Conservation (phyloP, 768 basidiomycete genomes). For the Russula dissimulans region DNA sequence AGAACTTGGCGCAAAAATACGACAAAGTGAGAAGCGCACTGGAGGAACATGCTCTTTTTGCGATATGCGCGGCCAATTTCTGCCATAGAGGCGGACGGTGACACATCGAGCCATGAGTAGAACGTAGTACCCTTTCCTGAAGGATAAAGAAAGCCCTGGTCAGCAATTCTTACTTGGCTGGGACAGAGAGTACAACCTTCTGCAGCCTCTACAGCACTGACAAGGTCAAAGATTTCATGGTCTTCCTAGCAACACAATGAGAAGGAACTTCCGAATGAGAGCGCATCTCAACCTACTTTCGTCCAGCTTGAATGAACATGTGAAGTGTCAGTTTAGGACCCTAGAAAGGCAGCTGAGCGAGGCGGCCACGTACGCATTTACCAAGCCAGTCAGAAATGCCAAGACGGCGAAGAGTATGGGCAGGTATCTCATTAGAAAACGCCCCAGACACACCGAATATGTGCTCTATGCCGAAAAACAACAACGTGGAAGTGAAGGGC, state of each 20-base stretch:
- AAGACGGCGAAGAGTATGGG: constrained; percentile 40
- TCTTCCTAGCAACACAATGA: constrained; percentile 51
- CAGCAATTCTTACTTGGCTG: background rate
- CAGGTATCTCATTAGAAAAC: constrained; percentile 41
- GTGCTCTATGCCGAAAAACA: constrained; percentile 12
- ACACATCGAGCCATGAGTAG: constrained; percentile 86
- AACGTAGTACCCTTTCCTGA: constrained; percentile 85
- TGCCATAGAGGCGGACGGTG: constrained; percentile 57
- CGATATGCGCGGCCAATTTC: constrained; percentile 89
- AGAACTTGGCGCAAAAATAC: background rate
- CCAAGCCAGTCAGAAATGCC: constrained; percentile 43
- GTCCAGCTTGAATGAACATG: constrained; percentile 46
- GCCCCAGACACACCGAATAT: background rate
- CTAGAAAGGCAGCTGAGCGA: background rate
- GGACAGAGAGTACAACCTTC: constrained; percentile 46
- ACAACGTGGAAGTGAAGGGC: background rate
- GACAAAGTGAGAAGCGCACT: constrained; percentile 44
- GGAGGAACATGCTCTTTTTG: constrained; percentile 80
- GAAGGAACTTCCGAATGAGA: background rate
- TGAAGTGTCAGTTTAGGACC: background rate
- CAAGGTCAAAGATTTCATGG: constrained; percentile 94
- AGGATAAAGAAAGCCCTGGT: background rate
- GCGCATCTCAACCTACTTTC: constrained; percentile 36
- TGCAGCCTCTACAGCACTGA: constrained; percentile 64
- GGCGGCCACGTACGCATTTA: constrained; percentile 45